Evolutionary conservation across 441 rosid species (phyloP).

Genomic region (Flueggea neowawraea): DNA sequence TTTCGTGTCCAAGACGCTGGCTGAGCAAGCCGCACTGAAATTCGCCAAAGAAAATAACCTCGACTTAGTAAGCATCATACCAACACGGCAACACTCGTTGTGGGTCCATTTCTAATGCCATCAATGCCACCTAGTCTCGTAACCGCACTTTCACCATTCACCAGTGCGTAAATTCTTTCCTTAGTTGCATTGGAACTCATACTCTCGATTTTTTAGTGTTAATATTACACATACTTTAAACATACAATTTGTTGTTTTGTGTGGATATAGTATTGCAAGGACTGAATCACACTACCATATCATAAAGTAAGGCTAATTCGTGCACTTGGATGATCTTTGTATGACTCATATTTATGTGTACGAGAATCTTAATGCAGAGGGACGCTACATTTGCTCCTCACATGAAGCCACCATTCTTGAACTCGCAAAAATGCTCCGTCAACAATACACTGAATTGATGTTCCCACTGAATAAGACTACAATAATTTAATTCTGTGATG

Average conservation of each 20-base stretch:
- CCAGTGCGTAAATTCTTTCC: conserved; percentile 29
- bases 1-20: conserved; percentile 73
- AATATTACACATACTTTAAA: no score
- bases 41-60: conserved; percentile 68
- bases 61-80: conserved; percentile 73
- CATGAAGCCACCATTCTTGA: conserved; percentile 41
- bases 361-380: conserved; percentile 59
- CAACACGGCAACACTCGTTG: conserved; percentile 74
- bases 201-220: no score
- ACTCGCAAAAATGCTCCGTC: conserved; percentile 34
- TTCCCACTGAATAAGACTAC: conserved; percentile 50
- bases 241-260: no score
- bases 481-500: no score
- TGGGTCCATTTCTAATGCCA: conserved; percentile 80
- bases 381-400: conserved; percentile 73
- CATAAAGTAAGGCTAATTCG: neutral
- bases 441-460: conserved; percentile 52
- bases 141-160: conserved; percentile 73
- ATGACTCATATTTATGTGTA: conserved; percentile 57
- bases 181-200: no score
- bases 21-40: conserved; percentile 90
- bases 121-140: conserved; percentile 91
- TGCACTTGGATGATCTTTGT: conserved; percentile 77
- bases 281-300: neutral
- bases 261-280: neutral